phyloP scores from a whole-genome alignment of 208 protist genomes.

The Leishmania martiniquensis region DNA sequence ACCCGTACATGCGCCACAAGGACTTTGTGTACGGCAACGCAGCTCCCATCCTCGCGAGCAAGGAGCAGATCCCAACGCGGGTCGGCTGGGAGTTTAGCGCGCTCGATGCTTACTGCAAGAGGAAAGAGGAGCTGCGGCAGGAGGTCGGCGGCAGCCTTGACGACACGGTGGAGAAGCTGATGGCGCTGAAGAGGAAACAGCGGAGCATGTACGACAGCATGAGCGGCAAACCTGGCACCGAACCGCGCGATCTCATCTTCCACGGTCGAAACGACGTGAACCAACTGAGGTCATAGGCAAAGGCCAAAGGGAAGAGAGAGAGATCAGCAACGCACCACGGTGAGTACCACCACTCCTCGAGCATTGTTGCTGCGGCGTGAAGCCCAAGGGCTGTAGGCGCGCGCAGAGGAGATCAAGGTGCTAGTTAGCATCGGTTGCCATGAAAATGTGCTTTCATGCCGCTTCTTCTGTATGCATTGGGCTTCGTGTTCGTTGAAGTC shows the following conservation, averaged over 20 bases:
- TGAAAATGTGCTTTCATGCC: no score
- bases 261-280: slow-evolving; percentile 39
- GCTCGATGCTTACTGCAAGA: slow-evolving; percentile 54
- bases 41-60: slow-evolving; percentile 31
- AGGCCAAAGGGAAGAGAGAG: background rate
- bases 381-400: no score
- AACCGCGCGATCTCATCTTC: slow-evolving; percentile 72
- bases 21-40: slow-evolving; percentile 82
- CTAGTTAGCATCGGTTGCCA: no score
- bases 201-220: slow-evolving; percentile 37
- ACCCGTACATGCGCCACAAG: slow-evolving; percentile 87
- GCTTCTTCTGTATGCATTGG: no score
- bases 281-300: slow-evolving; percentile 34
- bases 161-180: slow-evolving; percentile 70
- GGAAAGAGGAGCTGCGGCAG: slow-evolving; percentile 76
- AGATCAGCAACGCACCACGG: background rate
- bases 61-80: slow-evolving; percentile 49
- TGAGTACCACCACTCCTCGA: no score
- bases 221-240: slow-evolving; percentile 24
- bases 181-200: slow-evolving; percentile 52
- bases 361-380: no score
- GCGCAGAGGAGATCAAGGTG: no score
- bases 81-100: slow-evolving; percentile 64
- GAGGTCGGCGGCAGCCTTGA: slow-evolving; percentile 68
- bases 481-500: background rate